These are phyloP conservation scores for Alternaria infectoria DNA, from an alignment of 2,329 filamentous ascomycete genomes.

Conservation along the genomic window DNA sequence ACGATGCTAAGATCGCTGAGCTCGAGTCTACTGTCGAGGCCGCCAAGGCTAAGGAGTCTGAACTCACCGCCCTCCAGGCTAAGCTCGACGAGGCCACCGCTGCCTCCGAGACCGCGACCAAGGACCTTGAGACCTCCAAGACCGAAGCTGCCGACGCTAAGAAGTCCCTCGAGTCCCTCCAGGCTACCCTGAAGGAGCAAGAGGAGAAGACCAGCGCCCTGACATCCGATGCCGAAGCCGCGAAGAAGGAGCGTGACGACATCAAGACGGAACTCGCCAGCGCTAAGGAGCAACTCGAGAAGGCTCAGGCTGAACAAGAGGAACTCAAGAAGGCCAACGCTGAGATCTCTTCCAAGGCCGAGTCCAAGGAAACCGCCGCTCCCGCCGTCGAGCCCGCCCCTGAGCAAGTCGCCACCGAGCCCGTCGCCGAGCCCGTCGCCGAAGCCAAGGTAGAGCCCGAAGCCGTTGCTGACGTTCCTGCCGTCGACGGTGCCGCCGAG, in stretches of 20 bases:
- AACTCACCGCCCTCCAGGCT: conserved; percentile 23
- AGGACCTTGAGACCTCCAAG: conserved; percentile 26
- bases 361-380: conserved; percentile 22
- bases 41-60: conserved; percentile 22
- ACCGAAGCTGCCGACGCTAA: conserved; percentile 21
- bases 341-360: conserved; percentile 22
- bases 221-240: conserved; percentile 18
- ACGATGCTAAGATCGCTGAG: conserved; percentile 30
- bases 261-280: conserved; percentile 26
- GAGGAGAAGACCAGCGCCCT: conserved; percentile 21
- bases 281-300: conserved; percentile 28
- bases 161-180: conserved; percentile 12
- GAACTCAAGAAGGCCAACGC: conserved; percentile 24
- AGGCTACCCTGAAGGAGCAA: conserved; percentile 20
- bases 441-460: neutral
- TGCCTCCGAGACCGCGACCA: conserved; percentile 16
- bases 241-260: conserved; percentile 27
- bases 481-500: neutral
- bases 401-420: conserved; percentile 2
- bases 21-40: conserved; percentile 26
- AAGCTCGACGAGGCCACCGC: conserved; percentile 25
- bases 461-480: neutral
- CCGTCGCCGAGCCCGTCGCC: neutral
- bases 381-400: conserved; percentile 4
- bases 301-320: conserved; percentile 23